phyloP scores from a whole-genome alignment of 805 yeast genomes.

The Wickerhamomyces tratensis region DNA sequence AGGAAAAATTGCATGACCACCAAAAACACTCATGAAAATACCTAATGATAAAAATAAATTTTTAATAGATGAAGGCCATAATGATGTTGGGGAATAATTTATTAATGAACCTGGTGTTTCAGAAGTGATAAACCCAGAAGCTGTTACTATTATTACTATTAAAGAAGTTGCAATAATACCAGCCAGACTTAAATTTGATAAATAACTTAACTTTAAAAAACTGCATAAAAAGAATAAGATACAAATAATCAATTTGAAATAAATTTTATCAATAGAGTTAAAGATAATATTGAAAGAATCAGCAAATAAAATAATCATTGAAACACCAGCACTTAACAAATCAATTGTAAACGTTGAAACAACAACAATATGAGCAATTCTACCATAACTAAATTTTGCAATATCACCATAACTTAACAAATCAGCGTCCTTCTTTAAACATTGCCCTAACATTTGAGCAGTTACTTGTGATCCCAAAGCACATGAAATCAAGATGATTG shows the following conservation, averaged over 20 bases:
- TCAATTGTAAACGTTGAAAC: constrained; percentile 44
- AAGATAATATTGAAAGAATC: constrained; percentile 45
- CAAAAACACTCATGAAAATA: constrained; percentile 69
- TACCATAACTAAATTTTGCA: constrained; percentile 41
- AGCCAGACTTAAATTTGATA: constrained; percentile 43
- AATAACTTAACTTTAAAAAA: constrained; percentile 43
- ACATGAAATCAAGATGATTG: constrained; percentile 29
- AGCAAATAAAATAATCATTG: constrained; percentile 48
- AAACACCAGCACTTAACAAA: constrained; percentile 49
- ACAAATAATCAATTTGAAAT: constrained; percentile 34
- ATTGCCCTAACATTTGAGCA: constrained; percentile 43
- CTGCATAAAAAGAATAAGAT: constrained; percentile 33
- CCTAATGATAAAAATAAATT: constrained; percentile 45
- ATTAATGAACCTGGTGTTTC: constrained; percentile 45
- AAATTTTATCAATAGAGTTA: constrained; percentile 26
- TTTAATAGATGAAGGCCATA: constrained; percentile 27
- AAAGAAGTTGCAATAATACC: constrained; percentile 49
- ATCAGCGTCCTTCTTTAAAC: constrained; percentile 28
- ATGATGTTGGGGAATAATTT: constrained; percentile 33
- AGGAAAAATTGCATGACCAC: constrained; percentile 80
- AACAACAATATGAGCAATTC: constrained; percentile 29
- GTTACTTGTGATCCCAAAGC: constrained; percentile 44
- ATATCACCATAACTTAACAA: constrained; percentile 51
- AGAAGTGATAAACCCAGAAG: constrained; percentile 35
- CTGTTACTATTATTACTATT: constrained; percentile 33